A percentile compares a stretch with the other conserved stretches of the same genome.
phyloP scores from a whole-genome alignment of 805 yeast genomes.

The Wickerhamomyces bovis region DNA sequence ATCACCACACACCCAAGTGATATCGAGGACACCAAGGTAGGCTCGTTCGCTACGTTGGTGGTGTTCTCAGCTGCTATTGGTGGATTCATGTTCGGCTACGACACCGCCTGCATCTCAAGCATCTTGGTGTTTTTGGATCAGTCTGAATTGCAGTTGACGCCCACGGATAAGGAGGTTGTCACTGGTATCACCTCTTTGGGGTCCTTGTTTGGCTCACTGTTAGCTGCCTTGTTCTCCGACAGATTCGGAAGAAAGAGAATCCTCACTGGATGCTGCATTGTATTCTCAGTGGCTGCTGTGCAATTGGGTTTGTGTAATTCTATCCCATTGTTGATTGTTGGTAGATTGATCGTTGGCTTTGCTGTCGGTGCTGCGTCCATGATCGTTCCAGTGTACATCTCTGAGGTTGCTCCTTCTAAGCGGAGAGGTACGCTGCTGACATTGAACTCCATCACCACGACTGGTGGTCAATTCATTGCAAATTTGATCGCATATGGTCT shows the following conservation, averaged over 20 bases:
- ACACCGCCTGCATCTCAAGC: slow-evolving; percentile 60
- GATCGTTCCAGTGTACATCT: slow-evolving; percentile 52
- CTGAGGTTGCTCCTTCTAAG: slow-evolving; percentile 43
- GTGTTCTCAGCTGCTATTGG: slow-evolving; percentile 43
- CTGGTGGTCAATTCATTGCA: slow-evolving; percentile 45
- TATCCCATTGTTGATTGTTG: slow-evolving; percentile 41
- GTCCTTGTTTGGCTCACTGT: slow-evolving; percentile 45
- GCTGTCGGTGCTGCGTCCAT: slow-evolving; percentile 72
- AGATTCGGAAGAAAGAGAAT: slow-evolving; percentile 37
- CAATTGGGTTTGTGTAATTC: slow-evolving; percentile 38
- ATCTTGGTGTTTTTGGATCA: slow-evolving; percentile 43
- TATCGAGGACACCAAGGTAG: slow-evolving; percentile 12
- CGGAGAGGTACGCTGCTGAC: slow-evolving; percentile 34
- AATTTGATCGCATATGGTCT: slow-evolving; percentile 33
- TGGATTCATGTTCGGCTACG: slow-evolving; percentile 59
- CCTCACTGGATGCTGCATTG: slow-evolving; percentile 36
- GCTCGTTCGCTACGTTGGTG: slow-evolving; percentile 15
- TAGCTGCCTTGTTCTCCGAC: slow-evolving; percentile 47
- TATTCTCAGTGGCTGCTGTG: slow-evolving; percentile 43
- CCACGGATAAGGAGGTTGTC: slow-evolving; percentile 33
- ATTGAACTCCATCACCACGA: slow-evolving; percentile 38
- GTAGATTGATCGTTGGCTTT: slow-evolving; percentile 61
- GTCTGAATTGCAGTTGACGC: slow-evolving; percentile 29
- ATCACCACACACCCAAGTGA: slow-evolving; percentile 1
- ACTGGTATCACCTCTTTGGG: slow-evolving; percentile 47